Evolutionary conservation across 2,329 filamentous ascomycete species (phyloP).

Genomic region (Scytalidium sp.): DNA sequence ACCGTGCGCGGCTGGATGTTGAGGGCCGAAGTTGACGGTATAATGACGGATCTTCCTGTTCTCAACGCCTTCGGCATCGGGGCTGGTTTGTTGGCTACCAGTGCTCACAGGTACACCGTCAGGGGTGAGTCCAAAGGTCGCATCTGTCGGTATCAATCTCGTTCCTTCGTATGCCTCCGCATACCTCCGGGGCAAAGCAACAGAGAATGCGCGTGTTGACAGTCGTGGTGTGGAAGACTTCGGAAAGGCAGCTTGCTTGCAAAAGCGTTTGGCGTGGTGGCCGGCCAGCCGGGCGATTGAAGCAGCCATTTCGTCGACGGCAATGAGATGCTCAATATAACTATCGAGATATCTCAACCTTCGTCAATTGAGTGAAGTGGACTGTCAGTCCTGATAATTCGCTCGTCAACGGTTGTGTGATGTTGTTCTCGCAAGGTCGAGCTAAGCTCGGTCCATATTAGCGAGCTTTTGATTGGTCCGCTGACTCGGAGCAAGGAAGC

Average conservation of each 20-base stretch:
- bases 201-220: constrained; percentile 61
- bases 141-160: constrained; percentile 55
- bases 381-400: background rate
- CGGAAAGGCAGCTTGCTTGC: constrained; percentile 40
- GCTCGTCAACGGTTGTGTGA: background rate
- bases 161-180: constrained; percentile 54
- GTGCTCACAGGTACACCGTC: constrained; percentile 51
- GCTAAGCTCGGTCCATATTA: background rate
- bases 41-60: constrained; percentile 94
- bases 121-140: constrained; percentile 52
- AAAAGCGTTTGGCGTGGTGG: constrained; percentile 67
- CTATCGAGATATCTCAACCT: constrained; percentile 14
- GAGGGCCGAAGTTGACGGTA: constrained; percentile 98
- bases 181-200: constrained; percentile 59
- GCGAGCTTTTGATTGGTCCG: constrained; percentile 3
- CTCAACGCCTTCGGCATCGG: constrained; percentile 43
- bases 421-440: background rate
- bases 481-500: background rate
- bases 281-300: constrained; percentile 70
- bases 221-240: constrained; percentile 30
- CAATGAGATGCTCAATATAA: constrained; percentile 8
- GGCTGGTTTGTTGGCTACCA: constrained; percentile 49
- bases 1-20: constrained; percentile 97
- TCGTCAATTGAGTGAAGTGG: constrained; percentile 16
- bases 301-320: constrained; percentile 60